Base-by-base conservation (phyloP, 495 filamentous ascomycete species). In the Penicillium maclennaniae region DNA sequence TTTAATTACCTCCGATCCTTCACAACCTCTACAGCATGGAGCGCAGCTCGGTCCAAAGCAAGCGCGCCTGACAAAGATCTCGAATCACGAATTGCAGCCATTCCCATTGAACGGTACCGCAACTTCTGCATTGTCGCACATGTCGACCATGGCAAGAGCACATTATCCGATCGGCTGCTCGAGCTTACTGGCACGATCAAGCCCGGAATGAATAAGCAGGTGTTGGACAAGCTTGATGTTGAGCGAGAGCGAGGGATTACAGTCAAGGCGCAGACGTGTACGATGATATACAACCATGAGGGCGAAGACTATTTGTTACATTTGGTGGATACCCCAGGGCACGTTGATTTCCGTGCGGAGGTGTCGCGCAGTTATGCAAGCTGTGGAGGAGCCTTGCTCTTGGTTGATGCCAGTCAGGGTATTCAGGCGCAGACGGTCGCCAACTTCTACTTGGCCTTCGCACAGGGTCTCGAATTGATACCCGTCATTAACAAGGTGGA, bases 71-170 rank as follows among this genome's bases (percentile, higher is more conserved):
- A 75, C 9, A 65, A 76, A 5, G 84, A 86, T 27, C 78, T 96
- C 16, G 93, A 97, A 68, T 72, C 73, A 38, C 80, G 93, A 59
- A 97, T 98, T 47, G 77, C 87, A 9, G 85, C 80, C 1, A 96
- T 98, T 54, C 93, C 93, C 5, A 82, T 97, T 55, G 87, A 91
- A 26, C 86, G 92, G 16, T 98, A 89, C 68, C 86, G 93, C 36
- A 98, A 98, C 67, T 81, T 98, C 66, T 98, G 93, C 66, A 97
- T 98, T 63, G 93, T 98, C 48, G 93, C 93, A 6, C 93, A 98
- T 69, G 95, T 98, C 70, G 93, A 98, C 71, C 93, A 98, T 85
- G 93, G 93, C 65, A 98, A 98, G 68, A 90, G 85, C 55, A 98
- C 93, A 6, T 87, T 98, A 51, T 87, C 83, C 52, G 93, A 98